A percentile compares a stretch with the other conserved stretches of the same genome.
These are phyloP conservation scores for Kwoniella botswanensis DNA, from an alignment of 768 basidiomycete genomes.

Conservation along the genomic window DNA sequence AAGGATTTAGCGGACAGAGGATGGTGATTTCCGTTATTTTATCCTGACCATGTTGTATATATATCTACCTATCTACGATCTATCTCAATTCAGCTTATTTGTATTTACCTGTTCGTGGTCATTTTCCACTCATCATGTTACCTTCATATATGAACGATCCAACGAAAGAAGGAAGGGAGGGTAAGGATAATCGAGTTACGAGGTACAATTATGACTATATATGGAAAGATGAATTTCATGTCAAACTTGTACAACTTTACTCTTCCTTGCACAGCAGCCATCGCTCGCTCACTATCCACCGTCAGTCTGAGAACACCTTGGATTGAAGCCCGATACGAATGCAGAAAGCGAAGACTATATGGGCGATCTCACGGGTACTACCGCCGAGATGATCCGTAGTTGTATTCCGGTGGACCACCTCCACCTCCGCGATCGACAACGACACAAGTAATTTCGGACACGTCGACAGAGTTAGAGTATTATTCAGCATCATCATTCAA, in stretches of 20 bases:
- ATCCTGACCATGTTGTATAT: not conserved
- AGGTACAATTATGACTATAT: not conserved
- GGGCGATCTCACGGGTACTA: not conserved
- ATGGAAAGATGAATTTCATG: not conserved
- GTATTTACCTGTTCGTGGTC: not conserved
- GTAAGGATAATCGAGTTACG: not conserved
- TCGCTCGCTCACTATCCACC: no score
- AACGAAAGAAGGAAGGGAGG: no score
- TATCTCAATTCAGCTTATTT: not conserved
- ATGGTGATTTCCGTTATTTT: constrained; percentile 5
- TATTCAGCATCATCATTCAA: not conserved
- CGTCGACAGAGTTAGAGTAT: constrained; percentile 5
- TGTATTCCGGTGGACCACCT: constrained; percentile 9
- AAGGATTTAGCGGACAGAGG: constrained; percentile 8
- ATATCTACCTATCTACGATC: not conserved
- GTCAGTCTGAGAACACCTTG: no score
- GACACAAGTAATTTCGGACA: constrained; percentile 1
- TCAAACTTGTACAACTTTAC: not conserved
- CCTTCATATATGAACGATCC: not conserved
- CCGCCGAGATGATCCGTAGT: constrained; percentile 2
- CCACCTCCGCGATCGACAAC: constrained; percentile 15
- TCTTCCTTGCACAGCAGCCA: no score
- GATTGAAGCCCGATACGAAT: not conserved
- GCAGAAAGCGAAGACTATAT: not conserved
- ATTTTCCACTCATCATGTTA: not conserved